These are phyloP conservation scores for Naganishia vaughanmartiniae DNA, from an alignment of 768 basidiomycete genomes.

Conservation along the genomic window DNA sequence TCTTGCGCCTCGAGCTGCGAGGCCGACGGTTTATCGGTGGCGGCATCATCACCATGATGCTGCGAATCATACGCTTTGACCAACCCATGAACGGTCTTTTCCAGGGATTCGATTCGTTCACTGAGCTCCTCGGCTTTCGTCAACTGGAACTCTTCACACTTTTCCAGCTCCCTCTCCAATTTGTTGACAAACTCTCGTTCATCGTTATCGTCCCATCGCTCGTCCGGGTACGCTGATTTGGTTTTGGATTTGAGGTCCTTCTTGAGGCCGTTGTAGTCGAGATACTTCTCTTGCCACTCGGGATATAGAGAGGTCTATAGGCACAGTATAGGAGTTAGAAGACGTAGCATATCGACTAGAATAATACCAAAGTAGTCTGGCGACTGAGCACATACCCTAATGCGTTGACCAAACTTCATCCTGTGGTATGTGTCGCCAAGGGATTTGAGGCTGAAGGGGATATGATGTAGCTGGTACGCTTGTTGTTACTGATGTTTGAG, in stretches of 20 bases:
- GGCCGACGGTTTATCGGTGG: not conserved
- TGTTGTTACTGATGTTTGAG: not conserved
- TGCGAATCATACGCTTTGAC: conserved; percentile 55
- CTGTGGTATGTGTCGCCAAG: not conserved
- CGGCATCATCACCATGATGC: not conserved
- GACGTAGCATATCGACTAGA: no score
- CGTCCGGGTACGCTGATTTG: conserved; percentile 57
- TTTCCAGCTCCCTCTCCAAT: conserved; percentile 83
- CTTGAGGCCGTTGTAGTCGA: conserved; percentile 85
- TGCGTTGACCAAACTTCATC: conserved; percentile 51
- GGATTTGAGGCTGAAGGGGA: not conserved
- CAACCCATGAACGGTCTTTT: conserved; percentile 73
- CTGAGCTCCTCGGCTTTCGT: conserved; percentile 74
- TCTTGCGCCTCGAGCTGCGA: conserved; percentile 16
- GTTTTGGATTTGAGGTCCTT: conserved; percentile 74
- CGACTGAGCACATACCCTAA: conserved; percentile 39
- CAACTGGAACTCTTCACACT: conserved; percentile 90
- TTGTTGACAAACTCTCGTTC: conserved; percentile 75
- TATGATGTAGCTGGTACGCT: not conserved
- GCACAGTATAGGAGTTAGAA: not conserved
- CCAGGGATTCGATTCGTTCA: conserved; percentile 74
- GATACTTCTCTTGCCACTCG: conserved; percentile 87
- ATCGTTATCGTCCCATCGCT: conserved; percentile 70
- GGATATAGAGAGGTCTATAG: conserved; percentile 73
- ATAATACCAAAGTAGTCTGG: not conserved